Base-by-base conservation (phyloP, 352 stramenopile species). In the Globisporangium megalacanthum region DNA sequence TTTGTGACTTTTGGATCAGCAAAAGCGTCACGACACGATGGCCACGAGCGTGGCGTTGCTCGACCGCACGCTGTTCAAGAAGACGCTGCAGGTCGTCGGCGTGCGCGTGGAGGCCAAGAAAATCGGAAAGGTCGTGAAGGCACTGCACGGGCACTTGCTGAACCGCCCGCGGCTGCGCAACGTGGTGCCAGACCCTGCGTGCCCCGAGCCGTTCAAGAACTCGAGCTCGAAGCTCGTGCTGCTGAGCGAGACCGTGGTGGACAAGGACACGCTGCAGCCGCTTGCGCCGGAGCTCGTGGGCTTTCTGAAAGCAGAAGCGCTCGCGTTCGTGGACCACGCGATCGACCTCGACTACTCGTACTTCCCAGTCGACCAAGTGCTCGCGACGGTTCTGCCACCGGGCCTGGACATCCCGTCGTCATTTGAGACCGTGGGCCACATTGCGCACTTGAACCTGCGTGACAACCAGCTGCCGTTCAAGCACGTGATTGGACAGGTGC, bases 371-470 rank as follows among this genome's bases (percentile, higher is more conserved):
- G 83, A 92, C 48, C 78, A 92, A 19, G 80, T 92, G 44, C 75
- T 98, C 15, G 69, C 69, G n/a, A 65, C 79, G 51, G 52, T 98
- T 25, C 68, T 99, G 48, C 94, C 94, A 0, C 60, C 74, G 10
- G 70, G 70, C 17, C 77, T 94, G 54, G 79, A 86, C 54, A 86
- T 98, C 50, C 96, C 96, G 36, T 96, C 92, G 41, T 92, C 92
- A 7, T 99, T 99, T 62, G 96, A 99, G 75, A 83, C 79, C 8
- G 88, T 98, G n/a, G 97, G 97, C 15, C 95, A 98, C 71, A 86
- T 99, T 49, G 96, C 96, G 19, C 97, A 99, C 70, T 60, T 99
- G 14, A 99, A 99, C 69, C 72, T 99, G 49, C 72, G 95, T 37
- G 83, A 97, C 53, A 87, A 96, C 58, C 74, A 96, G 6, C 68